phyloP scores from a whole-genome alignment of 179 eudicot genomes.

The Carnegiea gigantea region DNA sequence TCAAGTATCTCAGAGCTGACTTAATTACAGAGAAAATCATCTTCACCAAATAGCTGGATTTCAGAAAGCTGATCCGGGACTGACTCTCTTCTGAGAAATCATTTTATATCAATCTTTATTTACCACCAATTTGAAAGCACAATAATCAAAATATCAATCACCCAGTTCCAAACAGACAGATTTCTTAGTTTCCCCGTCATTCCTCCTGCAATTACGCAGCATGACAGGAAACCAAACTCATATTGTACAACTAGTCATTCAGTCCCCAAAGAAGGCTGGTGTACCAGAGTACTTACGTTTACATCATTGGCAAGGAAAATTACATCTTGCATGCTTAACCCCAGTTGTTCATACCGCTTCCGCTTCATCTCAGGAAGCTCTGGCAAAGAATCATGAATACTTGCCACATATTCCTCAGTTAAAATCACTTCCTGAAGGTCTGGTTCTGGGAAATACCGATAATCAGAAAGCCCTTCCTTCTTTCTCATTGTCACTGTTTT shows the following conservation, averaged over 20 bases:
- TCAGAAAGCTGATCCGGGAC: neutral
- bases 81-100: neutral
- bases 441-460: slow-evolving; percentile 97
- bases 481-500: slow-evolving; percentile 98
- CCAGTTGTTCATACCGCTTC: slow-evolving; percentile 79
- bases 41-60: neutral
- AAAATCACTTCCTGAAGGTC: slow-evolving; percentile 84
- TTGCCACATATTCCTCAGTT: slow-evolving; percentile 52
- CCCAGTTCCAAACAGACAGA: neutral
- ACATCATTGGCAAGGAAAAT: slow-evolving; percentile 82
- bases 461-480: slow-evolving; percentile 96
- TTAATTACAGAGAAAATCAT: no score
- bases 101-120: neutral
- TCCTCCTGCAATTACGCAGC: neutral
- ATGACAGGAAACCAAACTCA: slow-evolving; percentile 7
- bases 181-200: neutral
- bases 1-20: neutral
- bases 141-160: neutral
- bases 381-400: slow-evolving; percentile 65
- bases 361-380: slow-evolving; percentile 94
- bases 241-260: neutral
- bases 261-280: neutral
- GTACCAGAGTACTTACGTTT: slow-evolving; percentile 47
- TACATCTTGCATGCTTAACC: slow-evolving; percentile 91
- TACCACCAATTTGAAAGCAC: neutral